These are phyloP conservation scores for Epichloe sylvatica DNA, from an alignment of 2,329 filamentous ascomycete species.

Conservation along the genomic window DNA sequence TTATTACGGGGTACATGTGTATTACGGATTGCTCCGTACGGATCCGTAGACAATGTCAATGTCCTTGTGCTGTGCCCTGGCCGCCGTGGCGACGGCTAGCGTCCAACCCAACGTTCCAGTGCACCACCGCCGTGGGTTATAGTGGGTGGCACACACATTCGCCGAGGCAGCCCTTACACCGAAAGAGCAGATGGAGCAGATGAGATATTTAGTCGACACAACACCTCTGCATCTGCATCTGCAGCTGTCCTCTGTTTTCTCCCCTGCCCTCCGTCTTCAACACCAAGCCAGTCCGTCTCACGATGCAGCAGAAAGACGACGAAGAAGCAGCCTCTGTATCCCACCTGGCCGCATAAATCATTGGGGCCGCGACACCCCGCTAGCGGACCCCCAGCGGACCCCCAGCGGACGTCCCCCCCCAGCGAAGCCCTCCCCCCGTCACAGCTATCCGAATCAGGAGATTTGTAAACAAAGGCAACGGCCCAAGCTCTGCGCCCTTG, in stretches of 20 bases:
- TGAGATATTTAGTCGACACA: neutral
- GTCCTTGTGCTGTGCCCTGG: neutral
- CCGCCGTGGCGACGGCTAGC: neutral
- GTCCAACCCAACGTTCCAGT: neutral
- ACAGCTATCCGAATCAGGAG: constrained; percentile 24
- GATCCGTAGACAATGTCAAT: too few species aligned
- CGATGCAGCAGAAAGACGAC: constrained; percentile 10
- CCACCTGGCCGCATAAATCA: constrained; percentile 3
- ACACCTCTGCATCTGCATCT: neutral
- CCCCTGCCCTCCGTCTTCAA: constrained; percentile 4
- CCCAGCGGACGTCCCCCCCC: neutral
- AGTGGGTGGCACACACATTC: neutral
- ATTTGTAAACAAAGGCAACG: constrained; percentile 27
- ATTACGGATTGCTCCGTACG: too few species aligned
- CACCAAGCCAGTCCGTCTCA: constrained; percentile 8
- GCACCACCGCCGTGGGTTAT: neutral
- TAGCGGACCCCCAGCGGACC: neutral
- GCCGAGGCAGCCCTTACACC: neutral
- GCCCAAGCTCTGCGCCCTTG: constrained; percentile 16
- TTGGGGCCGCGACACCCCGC: constrained; percentile 2
- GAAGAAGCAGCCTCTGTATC: constrained; percentile 5
- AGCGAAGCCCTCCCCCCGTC: constrained; percentile 9
- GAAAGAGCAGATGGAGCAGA: neutral
- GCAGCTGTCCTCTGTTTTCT: neutral
- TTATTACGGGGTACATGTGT: too few species aligned